Evolutionary conservation across 83 land plant genomes (phyloP).

Genomic region (Larix sibirica): DNA sequence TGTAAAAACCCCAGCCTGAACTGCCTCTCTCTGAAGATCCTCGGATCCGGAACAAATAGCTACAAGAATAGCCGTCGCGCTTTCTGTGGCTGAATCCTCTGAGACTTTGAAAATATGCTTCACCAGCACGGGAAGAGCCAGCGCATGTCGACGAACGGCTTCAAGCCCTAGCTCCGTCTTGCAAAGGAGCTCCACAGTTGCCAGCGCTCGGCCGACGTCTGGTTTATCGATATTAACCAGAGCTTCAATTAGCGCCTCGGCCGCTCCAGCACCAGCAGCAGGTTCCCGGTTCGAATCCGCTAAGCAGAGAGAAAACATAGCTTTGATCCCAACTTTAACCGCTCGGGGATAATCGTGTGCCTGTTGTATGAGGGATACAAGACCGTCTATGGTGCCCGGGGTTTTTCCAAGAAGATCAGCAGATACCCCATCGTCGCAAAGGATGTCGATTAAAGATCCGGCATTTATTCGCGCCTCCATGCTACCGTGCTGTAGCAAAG

Average conservation of each 20-base stretch:
- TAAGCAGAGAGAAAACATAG: conserved; percentile 22
- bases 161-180: conserved; percentile 26
- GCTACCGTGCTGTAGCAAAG: conserved; percentile 26
- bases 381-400: neutral
- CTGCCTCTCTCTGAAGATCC: conserved; percentile 25
- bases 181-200: conserved; percentile 34
- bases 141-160: conserved; percentile 25
- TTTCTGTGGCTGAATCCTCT: conserved; percentile 21
- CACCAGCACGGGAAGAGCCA: conserved; percentile 34
- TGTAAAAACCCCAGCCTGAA: conserved; percentile 41
- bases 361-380: conserved; percentile 19
- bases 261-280: conserved; percentile 48
- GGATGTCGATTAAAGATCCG: conserved; percentile 24
- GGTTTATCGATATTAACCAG: conserved; percentile 10
- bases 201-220: conserved; percentile 7
- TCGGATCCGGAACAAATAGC: conserved; percentile 29
- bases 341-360: conserved; percentile 1
- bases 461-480: conserved; percentile 21
- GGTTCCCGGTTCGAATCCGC: conserved; percentile 29
- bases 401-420: conserved; percentile 19
- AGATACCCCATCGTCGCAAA: conserved; percentile 20
- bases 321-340: conserved; percentile 19
- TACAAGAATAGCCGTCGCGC: conserved; percentile 30
- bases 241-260: conserved; percentile 28
- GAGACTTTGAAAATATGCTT: conserved; percentile 50